A percentile compares a stretch with the other conserved stretches of the same genome.
Conservation (phyloP, 176 grass and related monocot genomes). For the Guadua angustifolia region DNA sequence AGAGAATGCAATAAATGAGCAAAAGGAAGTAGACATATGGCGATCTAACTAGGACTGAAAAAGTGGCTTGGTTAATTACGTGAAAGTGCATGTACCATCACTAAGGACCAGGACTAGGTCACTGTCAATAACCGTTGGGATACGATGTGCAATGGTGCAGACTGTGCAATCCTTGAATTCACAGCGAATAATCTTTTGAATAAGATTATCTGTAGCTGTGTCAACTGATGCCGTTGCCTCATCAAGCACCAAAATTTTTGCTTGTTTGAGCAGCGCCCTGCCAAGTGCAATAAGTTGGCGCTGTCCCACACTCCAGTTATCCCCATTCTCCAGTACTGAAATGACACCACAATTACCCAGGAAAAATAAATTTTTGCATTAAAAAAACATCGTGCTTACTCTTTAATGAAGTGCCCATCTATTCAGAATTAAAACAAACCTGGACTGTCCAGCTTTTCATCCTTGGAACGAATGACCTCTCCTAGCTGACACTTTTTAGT, state of each 20-base stretch:
- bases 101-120: constrained; percentile 91
- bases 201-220: constrained; percentile 94
- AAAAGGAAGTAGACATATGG: neutral
- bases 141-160: constrained; percentile 95
- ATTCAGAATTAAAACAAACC: constrained; percentile 51
- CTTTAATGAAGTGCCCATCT: neutral
- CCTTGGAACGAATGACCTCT: constrained; percentile 72
- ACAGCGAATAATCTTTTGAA: constrained; percentile 97
- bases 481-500: constrained; percentile 97
- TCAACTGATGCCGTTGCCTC: constrained; percentile 98
- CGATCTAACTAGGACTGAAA: neutral
- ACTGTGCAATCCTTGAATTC: constrained; percentile 93
- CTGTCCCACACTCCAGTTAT: constrained; percentile 99
- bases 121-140: constrained; percentile 97
- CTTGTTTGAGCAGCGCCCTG: constrained; percentile 88
- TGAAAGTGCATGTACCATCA: constrained; percentile 58
- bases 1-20: neutral
- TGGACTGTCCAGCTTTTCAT: constrained; percentile 80
- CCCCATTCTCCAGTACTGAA: constrained; percentile 93
- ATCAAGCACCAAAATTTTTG: constrained; percentile 92
- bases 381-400: neutral
- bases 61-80: constrained; percentile 1
- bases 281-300: constrained; percentile 95
- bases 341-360: constrained; percentile 15
- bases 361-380: constrained; percentile 11